Evolutionary conservation across 1,284 basidiomycete genomes (phyloP).

Genomic region (Termitomyces sp.): DNA sequence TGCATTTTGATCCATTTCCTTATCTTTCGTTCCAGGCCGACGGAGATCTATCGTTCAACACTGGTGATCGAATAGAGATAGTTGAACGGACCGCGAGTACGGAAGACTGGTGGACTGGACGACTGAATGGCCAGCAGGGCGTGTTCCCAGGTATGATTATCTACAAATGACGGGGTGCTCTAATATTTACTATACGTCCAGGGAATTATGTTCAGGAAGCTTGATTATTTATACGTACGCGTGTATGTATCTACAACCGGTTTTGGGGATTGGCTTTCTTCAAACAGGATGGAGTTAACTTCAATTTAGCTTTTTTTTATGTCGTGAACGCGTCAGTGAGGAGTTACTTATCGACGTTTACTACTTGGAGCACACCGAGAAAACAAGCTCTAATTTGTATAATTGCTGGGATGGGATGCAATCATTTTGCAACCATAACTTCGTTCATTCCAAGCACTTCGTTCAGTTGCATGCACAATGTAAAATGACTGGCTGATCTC

Average conservation of each 20-base stretch:
- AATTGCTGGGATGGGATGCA: not conserved
- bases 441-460: not conserved
- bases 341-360: not conserved
- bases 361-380: not conserved
- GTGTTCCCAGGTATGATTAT: slow-evolving; percentile 80
- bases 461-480: not conserved
- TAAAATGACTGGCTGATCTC: slow-evolving; percentile 12
- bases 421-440: not conserved
- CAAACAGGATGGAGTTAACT: not conserved
- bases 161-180: slow-evolving; percentile 1
- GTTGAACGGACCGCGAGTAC: slow-evolving; percentile 79
- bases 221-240: slow-evolving; percentile 16
- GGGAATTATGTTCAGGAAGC: slow-evolving; percentile 53
- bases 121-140: slow-evolving; percentile 79
- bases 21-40: slow-evolving; percentile 56
- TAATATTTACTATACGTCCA: slow-evolving; percentile 19
- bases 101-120: slow-evolving; percentile 99
- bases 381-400: not conserved
- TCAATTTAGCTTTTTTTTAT: not conserved
- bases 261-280: not conserved
- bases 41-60: slow-evolving; percentile 88
- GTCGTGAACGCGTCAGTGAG: not conserved
- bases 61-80: slow-evolving; percentile 93
- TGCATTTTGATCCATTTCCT: slow-evolving; percentile 2
- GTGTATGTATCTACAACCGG: not conserved